Evolutionary conservation across 257 asterid species (phyloP).

Genomic region (Lycium barbarum): DNA sequence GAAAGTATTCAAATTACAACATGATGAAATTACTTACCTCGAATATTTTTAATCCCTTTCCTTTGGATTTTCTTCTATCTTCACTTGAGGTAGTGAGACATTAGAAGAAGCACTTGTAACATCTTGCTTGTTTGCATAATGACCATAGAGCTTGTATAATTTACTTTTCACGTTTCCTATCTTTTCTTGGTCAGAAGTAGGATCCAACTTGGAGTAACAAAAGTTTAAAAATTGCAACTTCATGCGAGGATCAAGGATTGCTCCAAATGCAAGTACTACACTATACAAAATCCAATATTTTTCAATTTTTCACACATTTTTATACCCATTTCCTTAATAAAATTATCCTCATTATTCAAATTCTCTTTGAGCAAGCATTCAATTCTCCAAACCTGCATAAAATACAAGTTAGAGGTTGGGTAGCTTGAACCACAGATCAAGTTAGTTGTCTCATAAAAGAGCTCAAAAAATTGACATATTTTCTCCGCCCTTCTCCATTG

Average conservation of each 20-base stretch:
- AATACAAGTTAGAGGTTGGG: not conserved
- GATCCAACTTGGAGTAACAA: slow-evolving; percentile 6
- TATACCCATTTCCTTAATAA: not conserved
- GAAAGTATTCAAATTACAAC: not conserved
- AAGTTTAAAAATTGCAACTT: not conserved
- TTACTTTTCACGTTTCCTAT: not conserved
- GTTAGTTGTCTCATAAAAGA: slow-evolving; percentile 16
- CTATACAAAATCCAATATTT: not conserved
- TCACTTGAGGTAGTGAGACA: not conserved
- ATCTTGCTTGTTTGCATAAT: not conserved
- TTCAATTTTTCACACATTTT: not conserved
- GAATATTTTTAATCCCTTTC: not conserved
- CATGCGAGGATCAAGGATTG: not conserved
- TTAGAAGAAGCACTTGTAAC: not conserved
- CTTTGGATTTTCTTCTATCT: not conserved
- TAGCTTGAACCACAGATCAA: not conserved
- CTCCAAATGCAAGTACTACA: not conserved
- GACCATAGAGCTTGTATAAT: not conserved
- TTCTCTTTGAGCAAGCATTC: not conserved
- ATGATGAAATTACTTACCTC: not conserved
- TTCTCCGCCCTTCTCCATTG: not conserved
- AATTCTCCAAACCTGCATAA: not conserved
- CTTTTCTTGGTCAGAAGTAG: not conserved
- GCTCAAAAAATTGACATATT: slow-evolving; percentile 5
- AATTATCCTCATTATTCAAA: not conserved